Conservation (phyloP, 495 filamentous ascomycete species). For the Talaromyces nanjingensis region DNA sequence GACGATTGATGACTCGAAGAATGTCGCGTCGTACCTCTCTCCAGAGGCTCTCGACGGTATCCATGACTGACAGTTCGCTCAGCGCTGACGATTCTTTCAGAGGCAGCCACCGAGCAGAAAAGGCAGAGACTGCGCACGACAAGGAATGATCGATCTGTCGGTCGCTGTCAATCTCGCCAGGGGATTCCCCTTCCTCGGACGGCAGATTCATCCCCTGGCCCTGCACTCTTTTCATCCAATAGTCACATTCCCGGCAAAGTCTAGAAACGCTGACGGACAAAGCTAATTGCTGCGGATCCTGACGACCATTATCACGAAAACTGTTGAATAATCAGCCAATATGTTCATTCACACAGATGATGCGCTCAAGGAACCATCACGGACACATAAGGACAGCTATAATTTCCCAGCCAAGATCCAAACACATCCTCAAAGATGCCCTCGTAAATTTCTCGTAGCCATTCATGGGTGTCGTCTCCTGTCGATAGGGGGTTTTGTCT, state of each 20-base stretch:
- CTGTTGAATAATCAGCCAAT: conserved; percentile 4
- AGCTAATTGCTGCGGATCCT: conserved; percentile 7
- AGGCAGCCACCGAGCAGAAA: conserved; percentile 16
- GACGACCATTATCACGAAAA: conserved; percentile 12
- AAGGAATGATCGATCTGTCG: conserved; percentile 14
- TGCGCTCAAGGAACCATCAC: background rate
- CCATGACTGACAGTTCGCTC: conserved; percentile 5
- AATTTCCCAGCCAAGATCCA: conserved; percentile 16
- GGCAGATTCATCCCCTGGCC: background rate
- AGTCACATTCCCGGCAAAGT: conserved; percentile 14
- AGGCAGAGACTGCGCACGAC: conserved; percentile 13
- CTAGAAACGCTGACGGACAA: conserved; percentile 16
- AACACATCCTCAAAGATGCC: conserved; percentile 15
- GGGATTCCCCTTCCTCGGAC: background rate
- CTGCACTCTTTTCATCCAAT: conserved; percentile 17
- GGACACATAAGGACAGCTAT: conserved; percentile 17
- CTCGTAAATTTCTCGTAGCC: conserved; percentile 15
- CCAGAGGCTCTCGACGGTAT: conserved; percentile 14
- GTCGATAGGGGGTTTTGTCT: background rate
- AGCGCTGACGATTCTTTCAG: conserved; percentile 3
- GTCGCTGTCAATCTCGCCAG: conserved; percentile 11
- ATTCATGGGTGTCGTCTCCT: conserved; percentile 8
- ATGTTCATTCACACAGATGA: background rate
- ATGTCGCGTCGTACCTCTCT: conserved; percentile 12
- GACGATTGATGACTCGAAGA: conserved; percentile 13